Conservation (phyloP, 108 stramenopile species). For the Skeletonema costatum region DNA sequence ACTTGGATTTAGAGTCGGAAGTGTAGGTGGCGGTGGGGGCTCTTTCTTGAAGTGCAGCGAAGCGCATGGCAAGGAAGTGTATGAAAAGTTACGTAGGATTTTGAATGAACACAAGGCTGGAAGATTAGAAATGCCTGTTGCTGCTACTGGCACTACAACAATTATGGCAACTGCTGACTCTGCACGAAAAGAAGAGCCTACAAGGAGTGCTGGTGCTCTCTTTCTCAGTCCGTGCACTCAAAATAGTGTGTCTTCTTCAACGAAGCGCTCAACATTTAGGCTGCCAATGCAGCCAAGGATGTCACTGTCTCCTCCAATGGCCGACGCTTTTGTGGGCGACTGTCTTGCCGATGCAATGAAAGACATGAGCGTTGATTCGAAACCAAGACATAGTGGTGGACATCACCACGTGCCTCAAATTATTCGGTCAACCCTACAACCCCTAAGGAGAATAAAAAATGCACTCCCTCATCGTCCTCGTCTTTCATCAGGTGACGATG, state of each 20-base stretch:
- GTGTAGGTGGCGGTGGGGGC: slow-evolving; percentile 53
- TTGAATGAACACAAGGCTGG: slow-evolving; percentile 42
- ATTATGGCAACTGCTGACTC: not conserved
- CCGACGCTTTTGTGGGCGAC: slow-evolving; percentile 21
- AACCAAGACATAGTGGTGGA: slow-evolving; percentile 3
- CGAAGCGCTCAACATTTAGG: not conserved
- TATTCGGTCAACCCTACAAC: slow-evolving; percentile 37
- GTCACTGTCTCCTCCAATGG: slow-evolving; percentile 22
- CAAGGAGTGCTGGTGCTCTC: not conserved
- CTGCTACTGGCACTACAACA: not conserved
- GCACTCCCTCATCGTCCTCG: slow-evolving; percentile 17
- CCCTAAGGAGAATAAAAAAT: slow-evolving; percentile 16
- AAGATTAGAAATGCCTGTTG: slow-evolving; percentile 6
- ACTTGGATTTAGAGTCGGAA: slow-evolving; percentile 64
- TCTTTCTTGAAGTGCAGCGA: slow-evolving; percentile 38
- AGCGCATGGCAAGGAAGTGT: slow-evolving; percentile 21
- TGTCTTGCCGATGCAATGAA: slow-evolving; percentile 32
- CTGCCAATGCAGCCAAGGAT: not conserved
- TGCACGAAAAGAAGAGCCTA: not conserved
- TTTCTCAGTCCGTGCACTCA: not conserved
- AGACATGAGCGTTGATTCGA: slow-evolving; percentile 19
- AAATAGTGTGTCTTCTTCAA: not conserved
- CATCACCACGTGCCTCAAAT: slow-evolving; percentile 20
- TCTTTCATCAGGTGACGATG: slow-evolving; percentile 39
- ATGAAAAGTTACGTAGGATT: slow-evolving; percentile 22